These are phyloP conservation scores for Nannizzia gypsea DNA, from an alignment of 2,329 filamentous ascomycete genomes.

Conservation along the genomic window DNA sequence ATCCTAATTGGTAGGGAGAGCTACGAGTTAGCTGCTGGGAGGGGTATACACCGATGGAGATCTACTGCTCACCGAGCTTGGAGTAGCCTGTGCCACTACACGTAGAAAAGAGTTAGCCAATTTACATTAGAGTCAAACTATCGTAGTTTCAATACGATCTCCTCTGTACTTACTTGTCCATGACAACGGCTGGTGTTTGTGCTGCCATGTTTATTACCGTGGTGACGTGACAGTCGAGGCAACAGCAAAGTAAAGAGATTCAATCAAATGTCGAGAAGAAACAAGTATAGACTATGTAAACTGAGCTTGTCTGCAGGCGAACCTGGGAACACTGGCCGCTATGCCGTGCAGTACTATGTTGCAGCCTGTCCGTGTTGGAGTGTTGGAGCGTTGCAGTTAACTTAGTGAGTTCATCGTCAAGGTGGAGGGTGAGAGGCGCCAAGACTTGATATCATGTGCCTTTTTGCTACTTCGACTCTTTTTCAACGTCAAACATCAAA, in stretches of 20 bases:
- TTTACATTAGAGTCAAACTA: conserved; percentile 14
- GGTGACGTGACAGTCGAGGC: background rate
- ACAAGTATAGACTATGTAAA: background rate
- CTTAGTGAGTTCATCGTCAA: background rate
- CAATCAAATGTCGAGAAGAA: background rate
- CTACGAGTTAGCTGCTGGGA: conserved; percentile 26
- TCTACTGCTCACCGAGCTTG: conserved; percentile 66
- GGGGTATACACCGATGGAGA: conserved; percentile 5
- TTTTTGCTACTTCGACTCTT: background rate
- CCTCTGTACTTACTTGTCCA: conserved; percentile 84
- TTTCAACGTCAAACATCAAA: background rate
- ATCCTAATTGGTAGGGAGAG: conserved; percentile 47
- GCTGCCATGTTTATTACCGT: conserved; percentile 60
- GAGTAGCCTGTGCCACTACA: conserved; percentile 96
- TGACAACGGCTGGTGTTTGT: conserved; percentile 99
- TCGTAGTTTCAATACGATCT: background rate
- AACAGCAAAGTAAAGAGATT: background rate
- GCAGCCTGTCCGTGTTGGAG: background rate
- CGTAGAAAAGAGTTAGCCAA: conserved; percentile 29
- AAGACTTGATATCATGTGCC: conserved; percentile 1
- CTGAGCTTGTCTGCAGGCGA: background rate
- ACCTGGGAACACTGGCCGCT: background rate
- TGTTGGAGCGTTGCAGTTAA: background rate
- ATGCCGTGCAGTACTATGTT: background rate
- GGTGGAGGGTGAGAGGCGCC: background rate